Evolutionary conservation across 202 grass and related monocot species (phyloP).

Genomic region (Panicum virgatum): DNA sequence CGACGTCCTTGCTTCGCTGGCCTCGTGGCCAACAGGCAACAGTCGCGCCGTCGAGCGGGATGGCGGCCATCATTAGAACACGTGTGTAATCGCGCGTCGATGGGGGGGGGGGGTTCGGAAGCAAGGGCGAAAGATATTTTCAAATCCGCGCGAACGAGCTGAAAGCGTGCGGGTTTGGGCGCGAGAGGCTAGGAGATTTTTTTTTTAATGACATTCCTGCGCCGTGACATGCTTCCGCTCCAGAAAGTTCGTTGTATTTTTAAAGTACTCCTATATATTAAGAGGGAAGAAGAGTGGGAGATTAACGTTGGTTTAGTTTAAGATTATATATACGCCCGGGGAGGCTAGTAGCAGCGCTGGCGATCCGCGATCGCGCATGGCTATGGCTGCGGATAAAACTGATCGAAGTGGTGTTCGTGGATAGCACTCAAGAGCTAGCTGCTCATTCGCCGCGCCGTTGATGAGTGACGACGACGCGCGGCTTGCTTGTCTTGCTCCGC

Average conservation of each 20-base stretch:
- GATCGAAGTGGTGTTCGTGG: conserved; percentile 6
- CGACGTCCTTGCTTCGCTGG: not conserved
- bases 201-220: not conserved
- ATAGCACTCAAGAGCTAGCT: conserved; percentile 27
- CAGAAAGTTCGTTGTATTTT: not conserved
- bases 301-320: conserved; percentile 17
- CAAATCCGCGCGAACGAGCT: not conserved
- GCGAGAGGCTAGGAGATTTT: not conserved
- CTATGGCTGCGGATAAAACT: not conserved
- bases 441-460: not conserved
- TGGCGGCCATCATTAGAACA: not conserved
- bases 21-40: conserved; percentile 17
- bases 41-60: not conserved
- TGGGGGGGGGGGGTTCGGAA: no score
- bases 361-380: not conserved
- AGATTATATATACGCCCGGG: not conserved
- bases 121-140: conserved; percentile 37
- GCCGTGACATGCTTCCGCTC: not conserved
- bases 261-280: not conserved
- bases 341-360: no score
- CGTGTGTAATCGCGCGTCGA: conserved; percentile 3
- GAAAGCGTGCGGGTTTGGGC: not conserved
- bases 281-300: not conserved
- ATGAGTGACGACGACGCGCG: not conserved
- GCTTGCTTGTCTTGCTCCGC: not conserved